Base-by-base conservation (phyloP, 306 rosid species). In the Pyrus betulifolia region DNA sequence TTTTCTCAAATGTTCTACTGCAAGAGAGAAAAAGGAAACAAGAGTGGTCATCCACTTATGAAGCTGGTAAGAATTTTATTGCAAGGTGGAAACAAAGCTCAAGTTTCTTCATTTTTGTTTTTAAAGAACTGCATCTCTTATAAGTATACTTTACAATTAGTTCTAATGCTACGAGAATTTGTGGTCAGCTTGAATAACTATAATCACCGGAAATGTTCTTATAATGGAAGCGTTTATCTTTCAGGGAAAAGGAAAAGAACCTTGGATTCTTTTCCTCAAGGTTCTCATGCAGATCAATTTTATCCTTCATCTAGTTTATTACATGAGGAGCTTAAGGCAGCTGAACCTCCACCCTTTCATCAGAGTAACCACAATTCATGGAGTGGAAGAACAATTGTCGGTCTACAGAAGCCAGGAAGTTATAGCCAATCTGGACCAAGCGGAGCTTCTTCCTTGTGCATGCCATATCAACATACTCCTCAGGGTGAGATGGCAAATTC, bases 41-140 rank as follows among this genome's bases (percentile, higher is more conserved):
- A 67, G 85, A 71, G 60, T 2, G 21, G 60, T 65, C 82, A 19
- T 78, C n/a, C 15, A 74, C 46, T 80, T 74, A 71, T 23, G 67
- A 38, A 68, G 70, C 85, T 78, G 85, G 87, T 85, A 69, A 82
- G 85, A 64, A 28, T 54, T 82, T 23, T n/a, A 58, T 42, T 69
- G n/a, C 67, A 68, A 63, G 51, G 38, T 73, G 68, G 44, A 38
- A 30, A 64, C 75, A 11, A 77, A 44, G 19, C 46, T 27, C 22
- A 71, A 68, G 45, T 62, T 76, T 63, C 55, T 38, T 38, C 45
- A 27, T 71, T 75, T 75, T 25, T 21, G 22, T 22, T 77, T 59
- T 70, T 22, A 58, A 51, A 51, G 64, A 71, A n/a, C n/a, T 10
- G 12, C 22, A n/a, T 55, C 45, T 55, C 60, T 55, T 13, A 13